phyloP scores from a whole-genome alignment of 2,329 filamentous ascomycete genomes.

The Fusarium udum region DNA sequence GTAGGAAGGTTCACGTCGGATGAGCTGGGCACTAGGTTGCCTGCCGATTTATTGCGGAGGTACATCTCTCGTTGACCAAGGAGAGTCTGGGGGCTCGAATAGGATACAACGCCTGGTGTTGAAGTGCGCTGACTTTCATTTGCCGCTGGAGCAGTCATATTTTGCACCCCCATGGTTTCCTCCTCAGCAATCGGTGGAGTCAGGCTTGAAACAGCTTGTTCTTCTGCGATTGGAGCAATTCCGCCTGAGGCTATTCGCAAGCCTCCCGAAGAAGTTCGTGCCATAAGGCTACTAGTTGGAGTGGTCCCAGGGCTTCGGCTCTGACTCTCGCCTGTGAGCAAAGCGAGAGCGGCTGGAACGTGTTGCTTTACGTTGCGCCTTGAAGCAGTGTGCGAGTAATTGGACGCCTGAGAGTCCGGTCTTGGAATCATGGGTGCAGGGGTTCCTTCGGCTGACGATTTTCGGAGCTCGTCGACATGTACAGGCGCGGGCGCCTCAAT shows the following conservation, averaged over 20 bases:
- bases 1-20: conserved; percentile 43
- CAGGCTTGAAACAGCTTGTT: conserved; percentile 40
- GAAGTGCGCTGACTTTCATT: conserved; percentile 44
- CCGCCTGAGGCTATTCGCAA: conserved; percentile 43
- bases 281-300: conserved; percentile 24
- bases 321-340: conserved; percentile 39
- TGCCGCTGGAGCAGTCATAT: conserved; percentile 33
- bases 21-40: conserved; percentile 47
- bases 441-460: conserved; percentile 65
- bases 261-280: conserved; percentile 36
- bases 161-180: conserved; percentile 6
- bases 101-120: conserved; percentile 59
- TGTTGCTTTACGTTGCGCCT: conserved; percentile 37
- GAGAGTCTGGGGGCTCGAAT: conserved; percentile 63
- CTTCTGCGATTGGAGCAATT: conserved; percentile 58
- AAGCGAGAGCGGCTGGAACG: conserved; percentile 37
- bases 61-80: conserved; percentile 65
- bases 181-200: conserved; percentile 32
- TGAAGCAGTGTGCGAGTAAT: conserved; percentile 24
- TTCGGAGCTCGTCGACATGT: conserved; percentile 70
- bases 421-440: conserved; percentile 46
- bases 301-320: conserved; percentile 37
- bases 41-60: conserved; percentile 62
- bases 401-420: conserved; percentile 45
- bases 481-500: conserved; percentile 68